These are phyloP conservation scores for Fulvia fulva DNA, from an alignment of 2,329 filamentous ascomycete genomes.

Conservation along the genomic window DNA sequence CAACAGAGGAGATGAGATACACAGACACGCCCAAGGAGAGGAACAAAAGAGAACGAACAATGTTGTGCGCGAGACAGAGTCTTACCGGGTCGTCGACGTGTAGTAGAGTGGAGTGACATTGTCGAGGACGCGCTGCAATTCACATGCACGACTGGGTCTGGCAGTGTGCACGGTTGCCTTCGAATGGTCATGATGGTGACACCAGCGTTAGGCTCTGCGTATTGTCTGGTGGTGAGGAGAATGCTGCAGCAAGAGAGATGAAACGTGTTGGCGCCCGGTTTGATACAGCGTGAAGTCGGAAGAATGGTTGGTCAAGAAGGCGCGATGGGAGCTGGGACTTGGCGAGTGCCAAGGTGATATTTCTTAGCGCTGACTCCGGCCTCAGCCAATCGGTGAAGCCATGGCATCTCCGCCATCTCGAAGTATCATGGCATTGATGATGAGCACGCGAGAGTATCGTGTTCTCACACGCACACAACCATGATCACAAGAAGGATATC, in stretches of 20 bases:
- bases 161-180: neutral
- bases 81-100: constrained; percentile 15
- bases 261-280: constrained; percentile 22
- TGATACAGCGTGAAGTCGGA: constrained; percentile 4
- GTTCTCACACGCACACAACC: constrained; percentile 9
- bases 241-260: constrained; percentile 6
- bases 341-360: neutral
- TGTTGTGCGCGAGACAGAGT: constrained; percentile 14
- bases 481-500: constrained; percentile 32
- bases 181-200: constrained; percentile 8
- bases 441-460: neutral
- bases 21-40: constrained; percentile 8
- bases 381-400: neutral
- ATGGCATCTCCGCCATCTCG: neutral
- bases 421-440: neutral
- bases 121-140: constrained; percentile 13
- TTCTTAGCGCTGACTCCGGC: neutral
- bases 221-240: constrained; percentile 18
- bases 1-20: constrained; percentile 12
- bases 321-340: too few species aligned
- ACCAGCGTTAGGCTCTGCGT: constrained; percentile 20
- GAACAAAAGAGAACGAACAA: constrained; percentile 6
- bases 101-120: constrained; percentile 13
- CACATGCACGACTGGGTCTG: constrained; percentile 10
- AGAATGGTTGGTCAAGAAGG: constrained; percentile 14